Percentiles rank a stretch among this genome's conserved stretches.
Evolutionary conservation across 352 stramenopile species (phyloP).

Genomic region (Pelagophyceae sp.): DNA sequence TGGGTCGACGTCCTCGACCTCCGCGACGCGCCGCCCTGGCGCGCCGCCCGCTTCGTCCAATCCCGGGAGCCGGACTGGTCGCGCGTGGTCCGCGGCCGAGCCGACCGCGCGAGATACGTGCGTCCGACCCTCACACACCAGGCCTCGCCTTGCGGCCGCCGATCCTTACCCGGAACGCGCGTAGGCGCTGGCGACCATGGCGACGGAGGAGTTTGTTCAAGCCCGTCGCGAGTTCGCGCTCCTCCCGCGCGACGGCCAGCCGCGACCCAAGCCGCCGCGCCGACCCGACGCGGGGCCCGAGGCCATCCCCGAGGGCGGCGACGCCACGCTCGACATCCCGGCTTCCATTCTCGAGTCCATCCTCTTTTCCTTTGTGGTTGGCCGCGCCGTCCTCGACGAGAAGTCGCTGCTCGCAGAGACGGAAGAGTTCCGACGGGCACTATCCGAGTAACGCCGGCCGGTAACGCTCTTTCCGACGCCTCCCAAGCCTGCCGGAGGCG

Average conservation of each 20-base stretch:
- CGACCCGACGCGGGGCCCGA: background rate
- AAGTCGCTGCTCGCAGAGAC: background rate
- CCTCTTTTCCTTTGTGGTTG: slow-evolving; percentile 5
- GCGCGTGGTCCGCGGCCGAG: background rate
- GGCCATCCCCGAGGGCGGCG: background rate
- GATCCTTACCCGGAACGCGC: too few relatives aligned
- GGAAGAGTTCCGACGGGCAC: too few relatives aligned
- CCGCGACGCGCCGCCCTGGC: background rate
- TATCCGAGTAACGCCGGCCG: too few relatives aligned
- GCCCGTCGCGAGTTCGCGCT: background rate
- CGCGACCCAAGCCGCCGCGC: background rate
- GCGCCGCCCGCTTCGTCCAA: too few relatives aligned
- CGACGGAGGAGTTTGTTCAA: background rate
- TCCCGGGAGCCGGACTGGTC: background rate
- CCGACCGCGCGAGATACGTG: background rate
- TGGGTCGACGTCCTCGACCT: slow-evolving; percentile 17
- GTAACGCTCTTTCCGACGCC: too few relatives aligned
- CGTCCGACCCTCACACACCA: background rate
- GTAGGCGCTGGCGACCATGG: slow-evolving; percentile 1
- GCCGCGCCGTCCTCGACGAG: slow-evolving; percentile 10
- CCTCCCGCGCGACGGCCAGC: background rate
- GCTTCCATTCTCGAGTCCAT: background rate
- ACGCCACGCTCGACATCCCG: background rate
- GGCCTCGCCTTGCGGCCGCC: background rate
- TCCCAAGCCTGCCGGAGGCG: too few relatives aligned